Evolutionary conservation across 108 stramenopile genomes (phyloP).

Genomic region (Nannochloropsis salina): DNA sequence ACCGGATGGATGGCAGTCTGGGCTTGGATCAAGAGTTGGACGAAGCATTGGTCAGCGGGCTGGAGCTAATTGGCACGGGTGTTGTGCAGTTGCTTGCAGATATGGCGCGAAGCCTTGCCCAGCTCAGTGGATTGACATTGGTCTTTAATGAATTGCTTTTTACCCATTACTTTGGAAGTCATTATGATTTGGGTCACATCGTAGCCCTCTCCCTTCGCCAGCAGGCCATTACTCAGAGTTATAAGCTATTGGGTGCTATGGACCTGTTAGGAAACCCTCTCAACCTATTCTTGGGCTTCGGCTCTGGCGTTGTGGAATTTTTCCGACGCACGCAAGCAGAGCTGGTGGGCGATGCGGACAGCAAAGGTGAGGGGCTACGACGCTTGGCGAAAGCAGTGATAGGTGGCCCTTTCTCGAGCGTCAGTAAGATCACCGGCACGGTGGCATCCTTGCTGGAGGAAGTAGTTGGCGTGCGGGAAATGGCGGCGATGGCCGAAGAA

Average conservation of each 20-base stretch:
- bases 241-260: constrained; percentile 50
- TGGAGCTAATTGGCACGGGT: background rate
- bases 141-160: constrained; percentile 18
- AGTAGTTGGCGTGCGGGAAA: background rate
- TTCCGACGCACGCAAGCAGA: constrained; percentile 48
- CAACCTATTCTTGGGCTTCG: constrained; percentile 40
- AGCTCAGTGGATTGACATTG: background rate
- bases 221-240: constrained; percentile 50
- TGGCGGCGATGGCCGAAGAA: constrained; percentile 32
- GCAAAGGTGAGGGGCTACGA: constrained; percentile 43
- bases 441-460: background rate
- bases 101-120: background rate
- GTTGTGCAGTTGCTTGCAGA: background rate
- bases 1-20: background rate
- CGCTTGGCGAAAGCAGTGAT: constrained; percentile 47
- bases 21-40: background rate
- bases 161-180: constrained; percentile 20
- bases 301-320: constrained; percentile 49
- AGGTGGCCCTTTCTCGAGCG: constrained; percentile 50
- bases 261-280: constrained; percentile 50
- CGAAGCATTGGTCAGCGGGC: background rate
- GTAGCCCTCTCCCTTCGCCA: constrained; percentile 23
- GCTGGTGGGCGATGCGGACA: constrained; percentile 45
- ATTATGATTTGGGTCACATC: constrained; percentile 14
- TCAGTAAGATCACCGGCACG: constrained; percentile 47